A percentile compares a stretch with the other conserved stretches of the same genome.
Evolutionary conservation across 1,139 yeast species (phyloP).

Genomic region (Debaryomyces singareniensis): DNA sequence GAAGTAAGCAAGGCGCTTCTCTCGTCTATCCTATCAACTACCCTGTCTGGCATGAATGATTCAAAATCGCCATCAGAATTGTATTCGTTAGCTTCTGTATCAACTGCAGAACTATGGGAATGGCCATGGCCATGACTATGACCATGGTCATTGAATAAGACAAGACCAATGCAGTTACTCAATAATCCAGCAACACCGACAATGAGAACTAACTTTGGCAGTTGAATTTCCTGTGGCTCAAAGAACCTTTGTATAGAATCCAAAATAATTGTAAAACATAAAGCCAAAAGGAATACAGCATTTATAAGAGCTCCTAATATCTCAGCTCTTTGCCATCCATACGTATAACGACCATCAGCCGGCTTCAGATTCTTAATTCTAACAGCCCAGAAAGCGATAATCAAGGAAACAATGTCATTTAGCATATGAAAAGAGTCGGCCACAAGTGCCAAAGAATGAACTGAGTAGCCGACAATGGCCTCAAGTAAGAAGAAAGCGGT

Average conservation of each 20-base stretch:
- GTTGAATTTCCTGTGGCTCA: slow-evolving; percentile 70
- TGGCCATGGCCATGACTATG: slow-evolving; percentile 50
- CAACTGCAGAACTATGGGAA: slow-evolving; percentile 11
- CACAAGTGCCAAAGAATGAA: slow-evolving; percentile 84
- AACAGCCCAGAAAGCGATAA: slow-evolving; percentile 97
- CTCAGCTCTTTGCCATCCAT: slow-evolving; percentile 97
- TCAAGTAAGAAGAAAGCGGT: slow-evolving; percentile 81
- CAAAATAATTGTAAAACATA: slow-evolving; percentile 85
- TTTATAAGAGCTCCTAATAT: slow-evolving; percentile 89
- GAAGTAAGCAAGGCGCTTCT: slow-evolving; percentile 23
- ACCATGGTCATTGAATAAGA: slow-evolving; percentile 89
- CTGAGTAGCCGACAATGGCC: slow-evolving; percentile 78
- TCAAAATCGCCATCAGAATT: slow-evolving; percentile 21
- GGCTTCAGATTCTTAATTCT: slow-evolving; percentile 75
- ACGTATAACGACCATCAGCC: slow-evolving; percentile 84
- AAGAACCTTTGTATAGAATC: slow-evolving; percentile 90
- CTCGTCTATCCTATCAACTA: slow-evolving; percentile 29
- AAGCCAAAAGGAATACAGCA: slow-evolving; percentile 86
- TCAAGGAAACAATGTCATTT: slow-evolving; percentile 82
- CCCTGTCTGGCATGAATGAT: slow-evolving; percentile 35
- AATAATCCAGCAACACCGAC: slow-evolving; percentile 82
- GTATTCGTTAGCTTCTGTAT: slow-evolving; percentile 4
- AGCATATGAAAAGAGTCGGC: slow-evolving; percentile 98
- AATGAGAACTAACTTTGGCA: slow-evolving; percentile 70
- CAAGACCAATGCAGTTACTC: slow-evolving; percentile 77